Percentiles rank a stretch among this genome's conserved stretches.
Evolutionary conservation across 768 basidiomycete genomes (phyloP).

Genomic region (Trametes coccinea): DNA sequence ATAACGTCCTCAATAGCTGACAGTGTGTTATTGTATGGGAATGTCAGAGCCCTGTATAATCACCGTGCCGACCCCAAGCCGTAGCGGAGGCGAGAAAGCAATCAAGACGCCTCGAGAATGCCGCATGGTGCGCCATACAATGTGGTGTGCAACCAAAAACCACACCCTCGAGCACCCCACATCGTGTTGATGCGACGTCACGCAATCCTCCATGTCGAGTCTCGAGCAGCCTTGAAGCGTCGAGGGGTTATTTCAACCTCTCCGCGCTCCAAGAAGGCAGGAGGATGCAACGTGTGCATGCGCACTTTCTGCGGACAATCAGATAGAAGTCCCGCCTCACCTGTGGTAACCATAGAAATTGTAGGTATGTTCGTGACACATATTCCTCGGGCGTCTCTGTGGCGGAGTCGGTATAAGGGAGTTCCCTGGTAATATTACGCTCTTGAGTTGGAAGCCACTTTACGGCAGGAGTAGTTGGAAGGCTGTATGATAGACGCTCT

Average conservation of each 20-base stretch:
- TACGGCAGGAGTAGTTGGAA: conserved; percentile 27
- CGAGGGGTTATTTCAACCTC: not conserved
- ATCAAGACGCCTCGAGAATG: not conserved
- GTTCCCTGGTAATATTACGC: conserved; percentile 54
- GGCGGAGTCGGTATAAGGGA: conserved; percentile 48
- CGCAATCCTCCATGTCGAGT: not conserved
- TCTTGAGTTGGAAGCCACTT: conserved; percentile 64
- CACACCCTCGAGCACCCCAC: conserved; percentile 2
- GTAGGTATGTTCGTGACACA: conserved; percentile 65
- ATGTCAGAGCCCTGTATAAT: too few species aligned
- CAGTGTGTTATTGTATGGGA: too few species aligned
- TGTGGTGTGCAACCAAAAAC: not conserved
- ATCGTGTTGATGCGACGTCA: conserved; percentile 13
- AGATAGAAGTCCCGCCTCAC: conserved; percentile 37
- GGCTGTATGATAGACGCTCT: conserved; percentile 5
- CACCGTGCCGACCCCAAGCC: too few species aligned
- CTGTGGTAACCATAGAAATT: conserved; percentile 79
- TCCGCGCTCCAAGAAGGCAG: conserved; percentile 11
- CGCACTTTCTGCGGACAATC: conserved; percentile 2
- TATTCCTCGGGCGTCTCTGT: conserved; percentile 53
- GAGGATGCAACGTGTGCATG: not conserved
- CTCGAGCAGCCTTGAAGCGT: conserved; percentile 14
- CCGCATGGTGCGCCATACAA: not conserved
- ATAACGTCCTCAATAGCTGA: too few species aligned
- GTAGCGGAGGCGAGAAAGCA: too few species aligned